A percentile compares a stretch with the other conserved stretches of the same genome.
These are phyloP conservation scores for Aspergillus ruber DNA, from an alignment of 2,329 filamentous ascomycete genomes.

Conservation along the genomic window DNA sequence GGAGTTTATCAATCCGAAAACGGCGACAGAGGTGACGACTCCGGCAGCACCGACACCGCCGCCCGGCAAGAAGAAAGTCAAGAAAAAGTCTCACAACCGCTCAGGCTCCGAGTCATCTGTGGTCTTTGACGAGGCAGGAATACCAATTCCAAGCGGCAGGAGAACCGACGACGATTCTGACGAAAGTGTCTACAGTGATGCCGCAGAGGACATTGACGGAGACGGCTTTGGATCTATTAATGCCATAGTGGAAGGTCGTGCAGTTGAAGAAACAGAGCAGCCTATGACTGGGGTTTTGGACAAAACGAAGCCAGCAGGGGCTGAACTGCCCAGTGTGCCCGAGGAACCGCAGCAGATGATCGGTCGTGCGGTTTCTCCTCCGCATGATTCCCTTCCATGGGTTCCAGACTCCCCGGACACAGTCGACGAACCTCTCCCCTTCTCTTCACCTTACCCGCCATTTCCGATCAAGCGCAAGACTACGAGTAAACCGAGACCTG, in stretches of 20 bases:
- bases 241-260: constrained; percentile 32
- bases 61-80: constrained; percentile 7
- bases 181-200: constrained; percentile 45
- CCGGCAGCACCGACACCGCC: not conserved
- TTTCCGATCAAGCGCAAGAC: constrained; percentile 6
- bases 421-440: constrained; percentile 8
- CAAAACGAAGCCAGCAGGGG: not conserved
- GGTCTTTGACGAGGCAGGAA: not conserved
- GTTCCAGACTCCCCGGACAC: constrained; percentile 14
- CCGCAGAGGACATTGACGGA: constrained; percentile 35
- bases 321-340: not conserved
- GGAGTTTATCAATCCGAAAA: constrained; percentile 12
- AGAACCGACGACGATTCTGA: constrained; percentile 31
- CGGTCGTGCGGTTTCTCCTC: constrained; percentile 16
- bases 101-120: not conserved
- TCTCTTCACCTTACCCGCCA: constrained; percentile 14
- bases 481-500: not conserved
- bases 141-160: constrained; percentile 5
- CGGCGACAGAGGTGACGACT: not conserved
- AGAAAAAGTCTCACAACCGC: constrained; percentile 1
- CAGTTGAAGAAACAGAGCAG: constrained; percentile 5
- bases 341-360: constrained; percentile 7
- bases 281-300: not conserved
- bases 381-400: constrained; percentile 9
- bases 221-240: constrained; percentile 46